These are phyloP conservation scores for Buddleja alternifolia DNA, from an alignment of 257 asterid genomes.

Conservation along the genomic window DNA sequence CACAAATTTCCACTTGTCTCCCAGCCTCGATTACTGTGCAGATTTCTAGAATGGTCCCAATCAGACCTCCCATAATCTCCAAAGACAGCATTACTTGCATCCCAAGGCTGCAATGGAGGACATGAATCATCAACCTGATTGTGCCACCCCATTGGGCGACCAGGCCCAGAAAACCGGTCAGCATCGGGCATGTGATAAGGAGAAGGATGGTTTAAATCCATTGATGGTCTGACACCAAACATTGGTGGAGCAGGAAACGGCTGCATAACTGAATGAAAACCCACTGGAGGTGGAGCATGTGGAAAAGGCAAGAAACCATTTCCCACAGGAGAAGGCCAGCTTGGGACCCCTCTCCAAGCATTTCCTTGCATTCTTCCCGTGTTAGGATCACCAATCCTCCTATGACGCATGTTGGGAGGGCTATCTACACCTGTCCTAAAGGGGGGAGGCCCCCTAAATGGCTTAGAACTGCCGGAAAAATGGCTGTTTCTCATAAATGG, in stretches of 20 bases:
- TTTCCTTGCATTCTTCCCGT: slow-evolving; percentile 80
- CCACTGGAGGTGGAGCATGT: slow-evolving; percentile 79
- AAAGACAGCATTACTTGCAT: slow-evolving; percentile 61
- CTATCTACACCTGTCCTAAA: slow-evolving; percentile 68
- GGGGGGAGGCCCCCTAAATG: slow-evolving; percentile 66
- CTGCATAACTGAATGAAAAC: slow-evolving; percentile 83
- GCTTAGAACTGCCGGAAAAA: slow-evolving; percentile 62
- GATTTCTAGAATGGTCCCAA: slow-evolving; percentile 72
- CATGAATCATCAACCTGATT: slow-evolving; percentile 67
- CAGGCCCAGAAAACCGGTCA: slow-evolving; percentile 83
- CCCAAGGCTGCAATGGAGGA: slow-evolving; percentile 79
- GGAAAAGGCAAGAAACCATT: slow-evolving; percentile 95
- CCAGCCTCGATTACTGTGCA: slow-evolving; percentile 58
- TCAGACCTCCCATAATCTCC: slow-evolving; percentile 87
- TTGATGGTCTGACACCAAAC: slow-evolving; percentile 80
- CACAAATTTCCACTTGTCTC: slow-evolving; percentile 62
- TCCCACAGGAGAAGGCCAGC: slow-evolving; percentile 89
- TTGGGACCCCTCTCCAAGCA: slow-evolving; percentile 90
- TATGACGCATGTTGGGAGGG: slow-evolving; percentile 69
- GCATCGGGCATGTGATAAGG: slow-evolving; percentile 80
- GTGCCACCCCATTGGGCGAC: slow-evolving; percentile 84
- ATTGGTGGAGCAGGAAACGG: slow-evolving; percentile 78
- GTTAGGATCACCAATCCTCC: slow-evolving; percentile 78
- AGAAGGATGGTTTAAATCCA: slow-evolving; percentile 78
- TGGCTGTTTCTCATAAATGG: slow-evolving; percentile 69